Evolutionary conservation across 495 filamentous ascomycete genomes (phyloP), one percentile per base, ranked within the genome.

Genomic region (Echria macrotheca): DNA sequence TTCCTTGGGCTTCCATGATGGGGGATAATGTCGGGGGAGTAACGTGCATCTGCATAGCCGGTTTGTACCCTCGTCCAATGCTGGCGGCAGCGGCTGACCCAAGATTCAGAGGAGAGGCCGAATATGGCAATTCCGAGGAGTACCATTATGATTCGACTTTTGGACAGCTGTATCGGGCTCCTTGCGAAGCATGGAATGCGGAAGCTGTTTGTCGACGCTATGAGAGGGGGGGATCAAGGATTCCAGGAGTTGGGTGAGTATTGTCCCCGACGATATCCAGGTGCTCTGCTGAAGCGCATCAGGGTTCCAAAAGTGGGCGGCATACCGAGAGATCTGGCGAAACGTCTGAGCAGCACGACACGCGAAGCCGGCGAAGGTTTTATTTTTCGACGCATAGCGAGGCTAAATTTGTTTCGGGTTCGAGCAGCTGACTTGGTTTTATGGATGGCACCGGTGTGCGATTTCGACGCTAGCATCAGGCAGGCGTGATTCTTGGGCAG

Each of bases 1-100:
- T 83, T 23, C 80, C 80, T 6, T 84, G 80, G 80, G 74, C 76
- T 14, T 61, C 66, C 44, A 69, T 65, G 47, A 75, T 82, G 52
- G 74, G 69, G 15, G 67, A 68, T 26, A 72, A 78, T 50, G 69
- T 81, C 42, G 80, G 80, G 14, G 80, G 80, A 15, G 70, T 82
- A 23, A 77, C 78, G 24, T 84, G 80, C 53, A 67, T 84, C 31
- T 80, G 79, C 58, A 75, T 82, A 52, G 62, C 63, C 56, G 73
- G 79, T 77, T 60, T 68, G 54, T 48, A 12, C 9, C n/a, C 22
- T 38, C n/a, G 3, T 28, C 35, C 15, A 24, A 15, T 3, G 38
- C 14, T 12, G 33, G 47, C 50, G 23, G 55, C 38, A 23, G 8
- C 5, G 7, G 9, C 17, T 17, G 7, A 21, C 19, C 46, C n/a